Evolutionary conservation across 768 basidiomycete species (phyloP).

Genomic region (Cystofilobasidium macerans): DNA sequence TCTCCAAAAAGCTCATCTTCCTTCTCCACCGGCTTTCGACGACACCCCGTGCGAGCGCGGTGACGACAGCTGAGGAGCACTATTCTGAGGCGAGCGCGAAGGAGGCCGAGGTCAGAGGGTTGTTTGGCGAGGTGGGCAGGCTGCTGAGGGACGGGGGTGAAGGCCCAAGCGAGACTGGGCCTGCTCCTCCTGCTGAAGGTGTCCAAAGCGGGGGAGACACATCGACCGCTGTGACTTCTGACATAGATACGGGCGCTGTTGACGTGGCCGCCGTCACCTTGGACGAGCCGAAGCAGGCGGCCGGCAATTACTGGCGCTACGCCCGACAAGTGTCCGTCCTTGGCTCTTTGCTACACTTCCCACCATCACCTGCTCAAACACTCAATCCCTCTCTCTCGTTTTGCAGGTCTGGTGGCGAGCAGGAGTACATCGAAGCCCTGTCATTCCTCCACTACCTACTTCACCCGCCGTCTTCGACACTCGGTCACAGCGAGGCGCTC

Average conservation of each 20-base stretch:
- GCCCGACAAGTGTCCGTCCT: slow-evolving; percentile 44
- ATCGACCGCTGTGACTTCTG: too few relatives aligned
- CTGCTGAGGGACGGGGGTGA: slow-evolving; percentile 29
- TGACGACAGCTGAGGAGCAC: background rate
- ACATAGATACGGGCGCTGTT: too few relatives aligned
- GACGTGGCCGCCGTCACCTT: too few relatives aligned
- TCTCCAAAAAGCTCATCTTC: slow-evolving; percentile 90
- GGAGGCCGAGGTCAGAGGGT: slow-evolving; percentile 52
- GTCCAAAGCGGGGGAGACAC: too few relatives aligned
- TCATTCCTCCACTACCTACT: slow-evolving; percentile 79
- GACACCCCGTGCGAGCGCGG: background rate
- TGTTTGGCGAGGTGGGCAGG: slow-evolving; percentile 53
- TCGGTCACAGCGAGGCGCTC: slow-evolving; percentile 35
- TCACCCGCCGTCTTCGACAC: slow-evolving; percentile 29
- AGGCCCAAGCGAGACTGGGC: too few relatives aligned
- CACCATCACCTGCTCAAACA: background rate
- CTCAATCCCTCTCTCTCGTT: slow-evolving; percentile 14
- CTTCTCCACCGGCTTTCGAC: slow-evolving; percentile 64
- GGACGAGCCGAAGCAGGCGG: too few relatives aligned
- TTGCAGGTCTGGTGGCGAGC: slow-evolving; percentile 50
- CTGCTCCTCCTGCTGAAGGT: too few relatives aligned
- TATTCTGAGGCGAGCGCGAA: slow-evolving; percentile 43
- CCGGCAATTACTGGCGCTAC: slow-evolving; percentile 56
- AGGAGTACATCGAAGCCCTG: slow-evolving; percentile 91
- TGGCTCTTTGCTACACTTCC: background rate